Evolutionary conservation across 1,284 basidiomycete species (phyloP), one percentile per base, ranked within the genome.

Genomic region (Stereum hirsutum): DNA sequence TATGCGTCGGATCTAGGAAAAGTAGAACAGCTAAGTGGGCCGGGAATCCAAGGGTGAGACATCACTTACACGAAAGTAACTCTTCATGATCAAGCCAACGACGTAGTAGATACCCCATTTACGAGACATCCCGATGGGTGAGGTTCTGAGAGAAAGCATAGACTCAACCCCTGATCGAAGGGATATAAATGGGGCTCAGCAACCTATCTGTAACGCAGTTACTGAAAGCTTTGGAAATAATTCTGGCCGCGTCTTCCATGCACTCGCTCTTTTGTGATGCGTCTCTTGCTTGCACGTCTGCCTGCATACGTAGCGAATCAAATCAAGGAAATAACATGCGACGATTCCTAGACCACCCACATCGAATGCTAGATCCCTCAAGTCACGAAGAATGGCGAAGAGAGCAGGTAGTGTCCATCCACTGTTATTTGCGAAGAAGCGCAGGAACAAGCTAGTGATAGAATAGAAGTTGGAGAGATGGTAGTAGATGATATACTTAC

Each of bases 91-190:
- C 47, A 96, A 68, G 6, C 86, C 87, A 1, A 94, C 93, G n/a
- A 96, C 77, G 54, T 93, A 90, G 64, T 98, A 99, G 0, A 93
- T 80, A 2, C 94, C 95, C 81, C 83, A 92, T 63, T 92, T 90
- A 42, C 90, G 72, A n/a, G 89, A 91, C 57, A 87, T 78, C 2
- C 74, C 67, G 21, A 78, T 69, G 45, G 82, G 74, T 43, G 82
- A 86, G 43, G 64, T 71, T 53, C 85, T 80, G 44, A 21, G 27
- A 25, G 39, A 10, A 12, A 28, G 41, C 20, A 44, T 15, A 27
- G 28, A 20, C 48, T 46, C 14, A 21, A 41, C 2, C 14, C 15
- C 33, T 5, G 27, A 11, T 12, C 14, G 23, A 19, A 25, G 15
- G 24, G 33, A 17, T 10, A 31, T 11, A n/a, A 35, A 17, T 8